A percentile compares a stretch with the other conserved stretches of the same genome.
These are phyloP conservation scores for Pythium sp. DNA, from an alignment of 352 stramenopile species.

Conservation along the genomic window DNA sequence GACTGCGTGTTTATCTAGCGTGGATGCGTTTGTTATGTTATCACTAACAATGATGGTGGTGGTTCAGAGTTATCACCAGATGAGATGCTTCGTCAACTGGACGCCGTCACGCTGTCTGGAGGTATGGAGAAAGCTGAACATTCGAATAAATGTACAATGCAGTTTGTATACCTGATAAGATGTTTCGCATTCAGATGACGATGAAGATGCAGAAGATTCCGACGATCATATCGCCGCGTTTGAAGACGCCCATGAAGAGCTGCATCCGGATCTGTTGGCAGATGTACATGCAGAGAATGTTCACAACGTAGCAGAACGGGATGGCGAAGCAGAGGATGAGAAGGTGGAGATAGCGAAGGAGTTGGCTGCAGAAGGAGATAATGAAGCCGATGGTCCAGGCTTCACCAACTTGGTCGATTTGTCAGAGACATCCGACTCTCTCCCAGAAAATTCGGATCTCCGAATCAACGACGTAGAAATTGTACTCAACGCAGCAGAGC, in stretches of 20 bases:
- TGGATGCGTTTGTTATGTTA: neutral
- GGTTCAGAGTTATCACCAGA: constrained; percentile 24
- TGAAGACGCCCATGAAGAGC: constrained; percentile 9
- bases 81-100: constrained; percentile 35
- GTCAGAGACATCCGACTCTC: neutral
- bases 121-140: neutral
- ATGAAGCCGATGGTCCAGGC: neutral
- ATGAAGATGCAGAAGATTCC: constrained; percentile 6
- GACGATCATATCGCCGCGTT: neutral
- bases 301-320: neutral
- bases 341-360: neutral
- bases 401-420: neutral
- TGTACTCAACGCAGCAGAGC: neutral
- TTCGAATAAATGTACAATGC: neutral
- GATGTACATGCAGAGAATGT: neutral
- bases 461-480: neutral
- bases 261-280: neutral
- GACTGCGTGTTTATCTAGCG: neutral
- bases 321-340: neutral
- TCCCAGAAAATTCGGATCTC: neutral
- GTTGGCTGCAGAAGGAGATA: neutral
- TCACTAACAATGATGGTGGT: neutral
- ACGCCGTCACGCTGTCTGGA: constrained; percentile 18
- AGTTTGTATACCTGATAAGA: neutral
- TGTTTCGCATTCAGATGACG: neutral